A percentile compares a stretch with the other conserved stretches of the same genome.
Evolutionary conservation across 2,329 filamentous ascomycete genomes (phyloP).

Genomic region (Penicillium sp.): DNA sequence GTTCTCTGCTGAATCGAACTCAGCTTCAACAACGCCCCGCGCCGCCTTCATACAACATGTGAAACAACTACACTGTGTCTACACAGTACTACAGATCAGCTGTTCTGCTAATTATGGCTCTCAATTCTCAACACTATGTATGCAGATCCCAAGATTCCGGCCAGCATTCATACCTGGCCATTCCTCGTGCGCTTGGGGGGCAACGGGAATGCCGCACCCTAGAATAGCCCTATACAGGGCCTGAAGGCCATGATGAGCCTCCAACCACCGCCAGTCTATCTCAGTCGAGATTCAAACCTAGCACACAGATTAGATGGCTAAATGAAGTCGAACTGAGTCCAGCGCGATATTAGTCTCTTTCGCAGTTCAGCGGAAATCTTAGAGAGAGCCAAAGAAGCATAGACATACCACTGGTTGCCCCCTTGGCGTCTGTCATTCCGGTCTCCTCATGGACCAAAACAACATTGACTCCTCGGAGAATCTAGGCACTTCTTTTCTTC

Average conservation of each 20-base stretch:
- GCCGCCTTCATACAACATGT: too few species aligned
- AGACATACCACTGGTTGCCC: constrained; percentile 25
- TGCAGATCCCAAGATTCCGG: constrained; percentile 20
- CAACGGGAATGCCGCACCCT: constrained; percentile 20
- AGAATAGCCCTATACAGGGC: constrained; percentile 7
- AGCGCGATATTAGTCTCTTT: not conserved
- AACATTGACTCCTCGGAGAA: constrained; percentile 18
- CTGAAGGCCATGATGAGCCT: not conserved
- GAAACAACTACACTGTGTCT: too few species aligned
- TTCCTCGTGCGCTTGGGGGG: constrained; percentile 21
- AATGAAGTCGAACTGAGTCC: not conserved
- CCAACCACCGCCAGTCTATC: not conserved
- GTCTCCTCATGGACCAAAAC: constrained; percentile 22
- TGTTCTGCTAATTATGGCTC: too few species aligned
- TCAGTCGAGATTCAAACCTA: not conserved
- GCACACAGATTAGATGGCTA: too few species aligned
- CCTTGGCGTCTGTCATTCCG: constrained; percentile 24
- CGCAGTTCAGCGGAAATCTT: not conserved
- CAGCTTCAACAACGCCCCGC: not conserved
- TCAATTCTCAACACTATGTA: not conserved
- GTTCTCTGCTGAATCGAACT: not conserved
- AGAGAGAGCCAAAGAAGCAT: not conserved
- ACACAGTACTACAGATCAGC: too few species aligned
- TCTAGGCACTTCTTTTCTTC: constrained; percentile 27
- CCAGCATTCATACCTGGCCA: constrained; percentile 22